Evolutionary conservation across 176 grass and related monocot species (phyloP).

Genomic region (Carex kokanica): DNA sequence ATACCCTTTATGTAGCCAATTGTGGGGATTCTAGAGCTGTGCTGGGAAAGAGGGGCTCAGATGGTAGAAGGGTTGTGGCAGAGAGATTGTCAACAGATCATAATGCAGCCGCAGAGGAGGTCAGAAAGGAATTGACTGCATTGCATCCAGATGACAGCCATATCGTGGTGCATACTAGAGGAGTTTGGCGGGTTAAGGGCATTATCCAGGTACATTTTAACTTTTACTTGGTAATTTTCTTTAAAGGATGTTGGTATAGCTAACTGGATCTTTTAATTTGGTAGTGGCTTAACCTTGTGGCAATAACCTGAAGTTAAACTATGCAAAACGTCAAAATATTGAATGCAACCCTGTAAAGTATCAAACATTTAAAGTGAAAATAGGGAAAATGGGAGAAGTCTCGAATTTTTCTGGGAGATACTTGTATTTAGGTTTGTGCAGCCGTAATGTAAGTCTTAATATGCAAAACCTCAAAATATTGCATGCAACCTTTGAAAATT

Average conservation of each 20-base stretch:
- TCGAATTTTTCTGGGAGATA: background rate
- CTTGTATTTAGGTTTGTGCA: background rate
- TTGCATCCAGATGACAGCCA: slow-evolving; percentile 71
- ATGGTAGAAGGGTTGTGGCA: slow-evolving; percentile 42
- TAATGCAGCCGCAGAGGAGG: slow-evolving; percentile 58
- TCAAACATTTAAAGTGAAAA: background rate
- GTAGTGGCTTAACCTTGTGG: background rate
- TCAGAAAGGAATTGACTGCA: slow-evolving; percentile 46
- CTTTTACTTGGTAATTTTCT: background rate
- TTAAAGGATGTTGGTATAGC: background rate
- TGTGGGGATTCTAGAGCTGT: slow-evolving; percentile 79
- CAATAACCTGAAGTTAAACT: background rate
- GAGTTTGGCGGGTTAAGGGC: slow-evolving; percentile 79
- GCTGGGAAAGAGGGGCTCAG: slow-evolving; percentile 49
- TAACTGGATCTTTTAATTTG: background rate
- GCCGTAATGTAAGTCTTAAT: background rate
- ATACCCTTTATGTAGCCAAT: slow-evolving; percentile 83
- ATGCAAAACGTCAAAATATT: background rate
- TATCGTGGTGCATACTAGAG: slow-evolving; percentile 68
- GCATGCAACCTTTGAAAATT: background rate
- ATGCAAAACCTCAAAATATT: background rate
- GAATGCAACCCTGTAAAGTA: background rate
- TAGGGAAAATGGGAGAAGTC: background rate
- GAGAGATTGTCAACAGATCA: slow-evolving; percentile 68
- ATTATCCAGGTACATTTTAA: slow-evolving; percentile 67